A percentile compares a stretch with the other conserved stretches of the same genome.
Conservation (phyloP, 2,329 filamentous ascomycete genomes). For the Verticillium klebahnii region DNA sequence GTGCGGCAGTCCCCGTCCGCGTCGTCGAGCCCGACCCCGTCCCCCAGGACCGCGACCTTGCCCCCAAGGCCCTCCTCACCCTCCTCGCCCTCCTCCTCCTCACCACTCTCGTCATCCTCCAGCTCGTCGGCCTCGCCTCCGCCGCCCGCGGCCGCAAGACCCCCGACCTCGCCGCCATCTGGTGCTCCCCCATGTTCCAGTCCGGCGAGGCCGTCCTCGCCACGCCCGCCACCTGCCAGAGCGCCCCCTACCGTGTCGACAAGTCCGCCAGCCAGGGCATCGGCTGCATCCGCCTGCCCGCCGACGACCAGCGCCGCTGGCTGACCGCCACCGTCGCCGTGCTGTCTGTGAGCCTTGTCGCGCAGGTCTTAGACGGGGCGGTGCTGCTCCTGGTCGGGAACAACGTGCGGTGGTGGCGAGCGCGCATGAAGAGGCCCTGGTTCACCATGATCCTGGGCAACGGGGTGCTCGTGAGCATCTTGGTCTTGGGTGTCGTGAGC, state of each 20-base stretch:
- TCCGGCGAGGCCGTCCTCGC: constrained; percentile 4
- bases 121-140: constrained; percentile 9
- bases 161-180: constrained; percentile 4
- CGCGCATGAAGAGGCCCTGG: constrained; percentile 11
- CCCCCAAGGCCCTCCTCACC: constrained; percentile 8
- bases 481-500: constrained; percentile 2
- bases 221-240: constrained; percentile 3
- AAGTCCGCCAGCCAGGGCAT: constrained; percentile 7
- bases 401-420: constrained; percentile 4
- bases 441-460: constrained; percentile 11
- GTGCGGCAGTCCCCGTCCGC: not conserved
- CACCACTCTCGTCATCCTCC: constrained; percentile 5
- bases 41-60: constrained; percentile 5
- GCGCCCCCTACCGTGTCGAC: not conserved
- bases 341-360: constrained; percentile 5
- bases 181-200: constrained; percentile 14
- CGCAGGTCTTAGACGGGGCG: constrained; percentile 6
- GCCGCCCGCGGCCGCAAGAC: constrained; percentile 1
- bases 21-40: constrained; percentile 3
- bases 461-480: constrained; percentile 3
- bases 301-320: constrained; percentile 9
- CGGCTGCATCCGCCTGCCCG: constrained; percentile 10
- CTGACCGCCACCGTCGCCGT: constrained; percentile 9
- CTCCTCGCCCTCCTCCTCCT: constrained; percentile 8
- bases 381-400: constrained; percentile 7